Evolutionary conservation across 139 green algal genomes (phyloP).

Genomic region (Asterochloris erici): DNA sequence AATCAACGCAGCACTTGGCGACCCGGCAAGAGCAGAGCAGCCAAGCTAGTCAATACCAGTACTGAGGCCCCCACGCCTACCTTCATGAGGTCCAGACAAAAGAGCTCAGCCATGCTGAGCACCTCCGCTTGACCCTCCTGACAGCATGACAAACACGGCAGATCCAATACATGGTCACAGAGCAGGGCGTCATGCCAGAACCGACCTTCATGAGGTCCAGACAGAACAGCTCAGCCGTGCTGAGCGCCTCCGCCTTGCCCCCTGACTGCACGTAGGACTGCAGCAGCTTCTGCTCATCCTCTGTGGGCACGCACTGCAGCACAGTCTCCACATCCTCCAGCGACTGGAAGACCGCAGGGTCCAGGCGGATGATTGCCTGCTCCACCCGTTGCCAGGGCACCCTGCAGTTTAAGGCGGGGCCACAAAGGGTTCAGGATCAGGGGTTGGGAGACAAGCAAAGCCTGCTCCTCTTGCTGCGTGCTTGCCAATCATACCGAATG

Average conservation of each 20-base stretch:
- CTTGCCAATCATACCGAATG: too few species aligned
- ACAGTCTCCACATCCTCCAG: slow-evolving; percentile 32
- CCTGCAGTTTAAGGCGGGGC: too few species aligned
- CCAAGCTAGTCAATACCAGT: too few species aligned
- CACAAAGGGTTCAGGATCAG: too few species aligned
- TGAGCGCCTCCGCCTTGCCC: slow-evolving; percentile 16
- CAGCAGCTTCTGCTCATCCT: slow-evolving; percentile 36
- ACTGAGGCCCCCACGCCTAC: not conserved
- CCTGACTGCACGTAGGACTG: slow-evolving; percentile 20
- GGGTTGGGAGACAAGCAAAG: too few species aligned
- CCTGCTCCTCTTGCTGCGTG: too few species aligned
- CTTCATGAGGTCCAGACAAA: slow-evolving; percentile 39
- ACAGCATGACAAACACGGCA: too few species aligned
- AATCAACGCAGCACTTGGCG: too few species aligned
- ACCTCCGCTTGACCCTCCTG: not conserved
- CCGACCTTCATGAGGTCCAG: slow-evolving; percentile 38
- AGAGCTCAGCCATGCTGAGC: slow-evolving; percentile 32
- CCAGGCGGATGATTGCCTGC: slow-evolving; percentile 18
- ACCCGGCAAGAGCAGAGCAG: too few species aligned
- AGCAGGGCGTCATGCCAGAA: too few species aligned
- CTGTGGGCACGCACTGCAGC: slow-evolving; percentile 31
- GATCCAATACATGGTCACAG: too few species aligned
- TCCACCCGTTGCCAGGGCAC: slow-evolving; percentile 25
- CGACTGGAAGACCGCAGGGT: slow-evolving; percentile 15
- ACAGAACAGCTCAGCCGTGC: slow-evolving; percentile 33